Evolutionary conservation across 306 rosid genomes (phyloP), one percentile per base, ranked within the genome.

Genomic region (Sicyos baderoa): DNA sequence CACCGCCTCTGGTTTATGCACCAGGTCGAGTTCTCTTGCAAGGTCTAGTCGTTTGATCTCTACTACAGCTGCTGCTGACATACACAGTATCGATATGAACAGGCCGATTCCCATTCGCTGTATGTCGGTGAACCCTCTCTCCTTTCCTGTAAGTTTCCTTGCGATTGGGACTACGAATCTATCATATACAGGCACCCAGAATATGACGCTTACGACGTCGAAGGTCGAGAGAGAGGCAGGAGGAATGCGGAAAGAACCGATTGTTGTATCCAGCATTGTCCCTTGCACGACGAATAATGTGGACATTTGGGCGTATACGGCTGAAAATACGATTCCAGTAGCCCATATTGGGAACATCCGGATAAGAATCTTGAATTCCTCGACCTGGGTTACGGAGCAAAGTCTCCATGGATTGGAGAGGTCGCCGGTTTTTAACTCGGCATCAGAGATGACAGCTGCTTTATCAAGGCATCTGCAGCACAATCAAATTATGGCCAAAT

Each of bases 301-400:
- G 22, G 97, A 90, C 96, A 93, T 86, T 74, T 93, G 97, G 58
- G 97, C 99, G 73, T 85, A 93, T 56, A 93, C 99, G 13, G 99
- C 97, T 13, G 99, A 49, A 75, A 90, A 93, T 63, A 82, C 83
- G 1, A 93, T 93, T 29, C 96, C 96, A 44, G 91, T 81, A 16
- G 99, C 97, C 99, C 97, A 93, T 49, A 93, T 65, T 18, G 97
- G 97, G 77, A 93, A 90, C 99, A 85, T 93, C 53, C 97, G 99
- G 76, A 93, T 81, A 84, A 90, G 77, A 59, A 90, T 90, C 83
- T 93, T 93, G 66, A 93, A 77, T 75, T 93, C 99, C 83, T 93
- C 99, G 55, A 93, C 90, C 82, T 93, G 96, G 54, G 99, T 93
- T 65, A 93, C 96, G 0, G 94, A 85, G 82, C 99, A 93, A 54